Base-by-base conservation (phyloP, 2,329 filamentous ascomycete species). In the Stenocarpella maydis region DNA sequence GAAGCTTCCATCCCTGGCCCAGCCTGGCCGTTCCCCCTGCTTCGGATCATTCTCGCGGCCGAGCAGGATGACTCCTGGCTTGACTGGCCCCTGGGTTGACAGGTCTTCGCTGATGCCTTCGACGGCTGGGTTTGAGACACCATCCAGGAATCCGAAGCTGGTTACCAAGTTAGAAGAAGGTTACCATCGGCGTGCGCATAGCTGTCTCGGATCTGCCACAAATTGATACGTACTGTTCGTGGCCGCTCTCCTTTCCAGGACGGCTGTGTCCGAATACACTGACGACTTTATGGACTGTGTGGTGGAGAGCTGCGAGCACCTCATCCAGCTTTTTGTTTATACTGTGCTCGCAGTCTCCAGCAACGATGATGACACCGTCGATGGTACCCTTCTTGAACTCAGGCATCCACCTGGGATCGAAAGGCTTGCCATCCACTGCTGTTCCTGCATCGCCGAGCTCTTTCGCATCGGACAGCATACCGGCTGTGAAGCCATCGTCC, bases 1-100 rank as follows among this genome's bases (percentile, higher is more conserved):
- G 68, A 83, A 82, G 71, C 81, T 83, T 5, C 83, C 82, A 60
- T 84, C 82, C 2, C 78, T 73, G 34, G 82, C 80, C 82, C 82
- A 84, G 1, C 73, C 68, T 52, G 81, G 75, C 14, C 75, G 74
- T 15, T 69, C 66, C 7, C 70, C 66, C 14, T 41, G 37, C 26
- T 58, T 15, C 14, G 72, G 70, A 55, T 83, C 80, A 14, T 80
- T 80, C 1, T 79, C 75, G 37, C 79, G 77, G 26, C 78, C 80
- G 34, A 78, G 73, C 50, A 84, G 74, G 37, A 82, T 79, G 12
- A 80, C 74, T 61, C 80, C 79, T 53, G 77, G 79, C 12, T 69
- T 50, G 45, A 78, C 75, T 3, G 75, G 72, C 26, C 78, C 77
- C 67, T 79, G 78, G 61, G 74, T 76, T 31, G 76, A 78, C 49